A percentile compares a stretch with the other conserved stretches of the same genome.
phyloP scores from a whole-genome alignment of 768 basidiomycete genomes.

The Neoboletus magnificus region DNA sequence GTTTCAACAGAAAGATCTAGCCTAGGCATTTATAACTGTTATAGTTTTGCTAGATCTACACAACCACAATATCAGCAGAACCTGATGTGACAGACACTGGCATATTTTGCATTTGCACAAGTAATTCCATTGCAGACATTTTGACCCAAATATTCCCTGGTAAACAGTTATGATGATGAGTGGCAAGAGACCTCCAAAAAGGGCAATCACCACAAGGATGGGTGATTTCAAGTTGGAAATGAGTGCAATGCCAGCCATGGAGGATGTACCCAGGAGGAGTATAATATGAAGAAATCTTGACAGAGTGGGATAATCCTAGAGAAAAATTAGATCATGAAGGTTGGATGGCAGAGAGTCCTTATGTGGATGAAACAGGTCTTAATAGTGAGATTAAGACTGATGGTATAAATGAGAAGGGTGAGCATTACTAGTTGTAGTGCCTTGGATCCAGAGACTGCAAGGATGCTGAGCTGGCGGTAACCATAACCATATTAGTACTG shows the following conservation, averaged over 20 bases:
- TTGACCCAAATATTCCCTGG: neutral
- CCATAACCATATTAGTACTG: neutral
- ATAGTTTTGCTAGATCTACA: neutral
- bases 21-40: no score
- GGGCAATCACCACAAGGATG: neutral
- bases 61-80: neutral
- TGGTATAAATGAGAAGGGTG: conserved; percentile 23
- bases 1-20: no score
- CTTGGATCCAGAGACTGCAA: conserved; percentile 8
- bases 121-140: neutral
- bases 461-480: neutral
- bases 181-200: conserved; percentile 11
- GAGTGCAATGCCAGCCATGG: conserved; percentile 8
- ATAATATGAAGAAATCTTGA: conserved; percentile 14
- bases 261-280: conserved; percentile 13
- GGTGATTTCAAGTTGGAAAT: conserved; percentile 9
- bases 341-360: neutral
- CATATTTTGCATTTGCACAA: neutral
- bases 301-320: conserved; percentile 3
- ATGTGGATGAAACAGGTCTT: conserved; percentile 11
- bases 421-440: conserved; percentile 7
- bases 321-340: neutral
- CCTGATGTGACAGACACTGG: neutral
- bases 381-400: conserved; percentile 16
- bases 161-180: conserved; percentile 2